Base-by-base conservation (phyloP, 2,329 filamentous ascomycete species). In the Penicillium nordicum region DNA sequence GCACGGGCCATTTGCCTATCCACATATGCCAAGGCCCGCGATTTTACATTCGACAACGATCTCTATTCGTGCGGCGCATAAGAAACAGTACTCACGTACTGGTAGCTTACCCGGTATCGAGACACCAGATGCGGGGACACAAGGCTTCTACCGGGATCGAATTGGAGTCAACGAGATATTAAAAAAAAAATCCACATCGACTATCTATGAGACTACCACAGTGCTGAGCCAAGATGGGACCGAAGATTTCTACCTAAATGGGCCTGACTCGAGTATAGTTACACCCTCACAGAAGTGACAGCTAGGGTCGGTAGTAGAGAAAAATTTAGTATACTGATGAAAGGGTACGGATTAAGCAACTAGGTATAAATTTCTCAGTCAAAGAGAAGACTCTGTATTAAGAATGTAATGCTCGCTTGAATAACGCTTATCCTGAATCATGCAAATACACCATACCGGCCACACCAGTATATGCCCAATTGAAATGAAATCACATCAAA, bases 401-500 rank as follows among this genome's bases (percentile, higher is more conserved):
- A 29, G 14, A 50, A 45, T 45, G 45, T 27, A 41, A 52, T 55
- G 41, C 41, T 46, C 53, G 48, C 53, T 46, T 46, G 12, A 37
- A 6, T 48, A 52, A 55, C 53, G 48, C 53, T 55, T 52, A 21
- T 44, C 25, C 41, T 29, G 23, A 52, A 46, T 34, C 16, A 59
- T 59, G 57, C 53, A 59, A 53, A 57, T 34, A 41, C 18, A 44
- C 42, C 44, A 45, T 12, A 23, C 16, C 12, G 54, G 27, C 45
- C 46, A 44, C 47, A 57, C 48, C 23, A 27, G 32, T 47, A 50
- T 58, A 57, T 57, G 56, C 53, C 42, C 43, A 60, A 57, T 43
- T 11, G 10, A 48, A 51, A 45, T 11, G 45, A 21, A 51, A 54
- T 47, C 50, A 43, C 10, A 56, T 52, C 12, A 18, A 37, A 59